phyloP scores from a whole-genome alignment of 306 rosid genomes.

The Medicago arabica region DNA sequence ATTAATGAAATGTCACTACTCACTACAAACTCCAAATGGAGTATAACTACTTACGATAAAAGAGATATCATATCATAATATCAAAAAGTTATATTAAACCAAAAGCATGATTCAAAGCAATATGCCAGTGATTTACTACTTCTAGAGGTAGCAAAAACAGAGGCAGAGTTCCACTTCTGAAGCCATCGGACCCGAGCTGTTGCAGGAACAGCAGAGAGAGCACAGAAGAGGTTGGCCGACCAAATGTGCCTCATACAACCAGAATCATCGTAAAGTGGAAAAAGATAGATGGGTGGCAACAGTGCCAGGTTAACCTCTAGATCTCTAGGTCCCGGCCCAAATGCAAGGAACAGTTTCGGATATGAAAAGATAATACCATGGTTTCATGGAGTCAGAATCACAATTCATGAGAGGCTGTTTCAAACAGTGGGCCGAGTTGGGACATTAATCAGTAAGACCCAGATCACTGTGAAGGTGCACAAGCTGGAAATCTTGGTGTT shows the following conservation, averaged over 20 bases:
- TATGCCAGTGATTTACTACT: no score
- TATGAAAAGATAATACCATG: not conserved
- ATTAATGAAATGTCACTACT: no score
- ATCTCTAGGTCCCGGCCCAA: not conserved
- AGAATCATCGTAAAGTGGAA: not conserved
- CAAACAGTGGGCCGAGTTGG: not conserved
- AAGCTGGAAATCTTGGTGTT: not conserved
- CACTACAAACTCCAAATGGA: no score
- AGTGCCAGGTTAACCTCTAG: not conserved
- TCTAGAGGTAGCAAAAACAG: no score
- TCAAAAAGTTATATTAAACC: no score
- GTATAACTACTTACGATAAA: no score
- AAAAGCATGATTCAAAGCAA: no score
- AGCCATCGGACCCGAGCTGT: not conserved
- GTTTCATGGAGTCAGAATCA: not conserved
- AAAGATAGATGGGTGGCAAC: not conserved
- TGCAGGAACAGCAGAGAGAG: not conserved
- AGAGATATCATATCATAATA: no score
- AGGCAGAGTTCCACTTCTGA: not conserved
- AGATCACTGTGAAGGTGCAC: not conserved
- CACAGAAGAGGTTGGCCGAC: not conserved
- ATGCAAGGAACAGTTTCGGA: not conserved
- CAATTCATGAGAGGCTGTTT: not conserved
- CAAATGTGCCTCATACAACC: not conserved
- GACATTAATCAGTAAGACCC: not conserved